Conservation (phyloP, 2,329 filamentous ascomycete genomes). For the Monilinia fructicola region DNA sequence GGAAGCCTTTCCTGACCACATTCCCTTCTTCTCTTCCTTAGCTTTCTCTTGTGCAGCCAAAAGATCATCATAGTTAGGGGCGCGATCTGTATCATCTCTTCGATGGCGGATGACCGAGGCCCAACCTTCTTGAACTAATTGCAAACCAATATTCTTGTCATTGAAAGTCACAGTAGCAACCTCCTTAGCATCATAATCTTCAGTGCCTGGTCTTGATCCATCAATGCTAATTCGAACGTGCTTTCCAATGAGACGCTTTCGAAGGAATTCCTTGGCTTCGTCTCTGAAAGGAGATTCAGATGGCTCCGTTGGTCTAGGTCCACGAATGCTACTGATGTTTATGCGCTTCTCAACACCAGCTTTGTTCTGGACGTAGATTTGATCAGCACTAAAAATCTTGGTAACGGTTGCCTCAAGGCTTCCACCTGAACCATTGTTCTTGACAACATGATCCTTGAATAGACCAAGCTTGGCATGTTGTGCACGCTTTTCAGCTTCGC, state of each 20-base stretch:
- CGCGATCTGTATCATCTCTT: slow-evolving; percentile 90
- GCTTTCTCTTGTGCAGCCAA: slow-evolving; percentile 78
- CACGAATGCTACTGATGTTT: slow-evolving; percentile 87
- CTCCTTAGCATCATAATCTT: slow-evolving; percentile 91
- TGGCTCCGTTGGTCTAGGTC: slow-evolving; percentile 84
- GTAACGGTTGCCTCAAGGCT: slow-evolving; percentile 80
- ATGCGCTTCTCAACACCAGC: slow-evolving; percentile 83
- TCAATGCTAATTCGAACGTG: slow-evolving; percentile 87
- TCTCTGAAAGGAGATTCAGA: slow-evolving; percentile 86
- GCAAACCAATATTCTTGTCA: slow-evolving; percentile 81
- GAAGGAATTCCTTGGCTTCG: slow-evolving; percentile 93
- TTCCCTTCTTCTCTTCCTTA: slow-evolving; percentile 85
- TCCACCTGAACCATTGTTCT: slow-evolving; percentile 57
- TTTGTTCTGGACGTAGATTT: slow-evolving; percentile 82
- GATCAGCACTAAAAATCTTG: slow-evolving; percentile 85
- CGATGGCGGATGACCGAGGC: slow-evolving; percentile 92
- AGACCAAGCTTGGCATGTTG: slow-evolving; percentile 74
- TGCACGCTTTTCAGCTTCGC: slow-evolving; percentile 83
- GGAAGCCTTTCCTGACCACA: slow-evolving; percentile 89
- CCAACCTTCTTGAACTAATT: slow-evolving; percentile 89
- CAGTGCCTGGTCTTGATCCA: slow-evolving; percentile 83
- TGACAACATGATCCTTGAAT: slow-evolving; percentile 78
- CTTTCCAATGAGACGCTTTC: slow-evolving; percentile 94
- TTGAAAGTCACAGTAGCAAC: slow-evolving; percentile 84
- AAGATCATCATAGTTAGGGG: slow-evolving; percentile 89